Evolutionary conservation across 2,329 filamentous ascomycete genomes (phyloP).

Genomic region (Botrytis byssoidea): DNA sequence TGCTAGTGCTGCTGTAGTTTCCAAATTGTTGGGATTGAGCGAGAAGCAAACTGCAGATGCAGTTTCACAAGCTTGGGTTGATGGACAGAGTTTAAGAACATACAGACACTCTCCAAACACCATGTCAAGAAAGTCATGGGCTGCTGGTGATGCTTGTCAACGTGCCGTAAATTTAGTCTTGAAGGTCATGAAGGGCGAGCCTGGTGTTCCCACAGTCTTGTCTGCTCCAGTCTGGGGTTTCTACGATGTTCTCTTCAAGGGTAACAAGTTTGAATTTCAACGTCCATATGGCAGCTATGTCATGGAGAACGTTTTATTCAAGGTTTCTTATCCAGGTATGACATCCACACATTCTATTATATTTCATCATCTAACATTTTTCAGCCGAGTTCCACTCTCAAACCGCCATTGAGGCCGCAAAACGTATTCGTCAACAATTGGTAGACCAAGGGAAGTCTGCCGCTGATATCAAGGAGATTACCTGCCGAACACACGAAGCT

Average conservation of each 20-base stretch:
- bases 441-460: conserved; percentile 84
- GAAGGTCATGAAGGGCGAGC: conserved; percentile 88
- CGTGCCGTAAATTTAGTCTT: conserved; percentile 87
- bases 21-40: conserved; percentile 87
- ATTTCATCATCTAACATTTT: conserved; percentile 31
- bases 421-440: conserved; percentile 82
- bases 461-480: conserved; percentile 88
- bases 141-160: conserved; percentile 96
- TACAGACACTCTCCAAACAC: conserved; percentile 98
- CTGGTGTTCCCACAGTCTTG: conserved; percentile 86
- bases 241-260: conserved; percentile 97
- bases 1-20: conserved; percentile 88
- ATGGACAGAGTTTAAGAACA: conserved; percentile 92
- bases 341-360: conserved; percentile 21
- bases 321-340: conserved; percentile 94
- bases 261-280: conserved; percentile 95
- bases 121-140: conserved; percentile 99
- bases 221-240: conserved; percentile 95
- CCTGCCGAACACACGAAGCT: conserved; percentile 95
- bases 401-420: conserved; percentile 91
- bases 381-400: conserved; percentile 95
- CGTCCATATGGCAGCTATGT: conserved; percentile 96
- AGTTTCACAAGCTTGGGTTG: conserved; percentile 95
- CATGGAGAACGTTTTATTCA: conserved; percentile 99
- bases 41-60: conserved; percentile 93